These are phyloP conservation scores for Mycena latifolia DNA, from an alignment of 768 basidiomycete genomes.

Conservation along the genomic window DNA sequence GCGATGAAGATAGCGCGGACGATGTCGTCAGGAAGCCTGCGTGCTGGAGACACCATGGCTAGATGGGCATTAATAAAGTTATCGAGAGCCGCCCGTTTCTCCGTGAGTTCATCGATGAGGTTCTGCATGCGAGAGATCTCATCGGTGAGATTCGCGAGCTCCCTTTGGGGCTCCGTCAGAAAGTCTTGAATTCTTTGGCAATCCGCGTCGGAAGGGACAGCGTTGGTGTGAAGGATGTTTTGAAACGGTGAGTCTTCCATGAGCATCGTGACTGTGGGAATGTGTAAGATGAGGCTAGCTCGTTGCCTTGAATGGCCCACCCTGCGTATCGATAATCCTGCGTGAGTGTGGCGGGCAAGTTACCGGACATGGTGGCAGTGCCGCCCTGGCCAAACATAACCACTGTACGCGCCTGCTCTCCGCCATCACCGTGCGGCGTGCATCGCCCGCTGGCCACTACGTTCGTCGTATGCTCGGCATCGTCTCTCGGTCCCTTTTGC, in stretches of 20 bases:
- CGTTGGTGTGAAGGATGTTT: conserved; percentile 12
- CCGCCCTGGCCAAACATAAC: no score
- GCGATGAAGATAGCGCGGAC: conserved; percentile 7
- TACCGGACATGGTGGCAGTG: no score
- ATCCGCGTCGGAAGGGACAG: conserved; percentile 12
- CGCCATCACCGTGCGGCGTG: no score
- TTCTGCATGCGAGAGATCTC: conserved; percentile 6
- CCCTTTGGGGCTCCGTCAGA: neutral
- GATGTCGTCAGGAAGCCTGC: conserved; percentile 8
- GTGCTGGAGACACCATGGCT: conserved; percentile 15
- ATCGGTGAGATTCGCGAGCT: neutral
- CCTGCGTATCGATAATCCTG: no score
- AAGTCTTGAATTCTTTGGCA: conserved; percentile 6
- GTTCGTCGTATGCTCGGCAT: no score
- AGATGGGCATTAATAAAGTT: conserved; percentile 2
- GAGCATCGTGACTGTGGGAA: no score
- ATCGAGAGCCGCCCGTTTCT: conserved; percentile 1
- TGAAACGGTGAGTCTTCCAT: conserved; percentile 4
- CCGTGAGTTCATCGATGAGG: neutral
- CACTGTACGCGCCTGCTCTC: no score
- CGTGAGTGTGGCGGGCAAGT: no score
- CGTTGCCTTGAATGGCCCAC: no score
- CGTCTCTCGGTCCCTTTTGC: no score
- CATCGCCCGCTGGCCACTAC: no score
- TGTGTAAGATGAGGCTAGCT: no score